phyloP scores from a whole-genome alignment of 1,284 basidiomycete genomes.

The Blastosporella zonata region DNA sequence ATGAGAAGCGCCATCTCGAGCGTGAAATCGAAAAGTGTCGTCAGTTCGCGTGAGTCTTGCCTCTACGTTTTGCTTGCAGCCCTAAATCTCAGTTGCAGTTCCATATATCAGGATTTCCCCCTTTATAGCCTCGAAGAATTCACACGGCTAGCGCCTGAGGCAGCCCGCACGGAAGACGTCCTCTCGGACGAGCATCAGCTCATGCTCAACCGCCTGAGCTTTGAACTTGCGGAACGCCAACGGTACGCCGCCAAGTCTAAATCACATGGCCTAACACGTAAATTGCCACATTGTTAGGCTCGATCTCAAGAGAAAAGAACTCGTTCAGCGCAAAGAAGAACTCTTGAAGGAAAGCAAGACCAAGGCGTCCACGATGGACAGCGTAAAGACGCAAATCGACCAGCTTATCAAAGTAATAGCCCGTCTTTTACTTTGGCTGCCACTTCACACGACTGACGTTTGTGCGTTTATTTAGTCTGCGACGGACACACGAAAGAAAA shows the following conservation, averaged over 20 bases:
- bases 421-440: slow-evolving; percentile 4
- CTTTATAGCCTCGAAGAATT: slow-evolving; percentile 69
- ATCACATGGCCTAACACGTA: slow-evolving; percentile 19
- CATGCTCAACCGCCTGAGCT: slow-evolving; percentile 77
- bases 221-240: slow-evolving; percentile 79
- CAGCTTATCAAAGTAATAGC: slow-evolving; percentile 62
- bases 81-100: slow-evolving; percentile 38
- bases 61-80: slow-evolving; percentile 3
- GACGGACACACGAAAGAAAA: slow-evolving; percentile 68
- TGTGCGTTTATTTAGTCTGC: slow-evolving; percentile 47
- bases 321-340: slow-evolving; percentile 65
- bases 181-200: slow-evolving; percentile 70
- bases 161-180: slow-evolving; percentile 56
- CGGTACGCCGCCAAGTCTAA: slow-evolving; percentile 43
- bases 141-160: slow-evolving; percentile 59
- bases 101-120: slow-evolving; percentile 78
- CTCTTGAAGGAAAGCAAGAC: slow-evolving; percentile 69
- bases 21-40: slow-evolving; percentile 84
- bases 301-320: slow-evolving; percentile 63
- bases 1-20: slow-evolving; percentile 81
- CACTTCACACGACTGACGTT: slow-evolving; percentile 13
- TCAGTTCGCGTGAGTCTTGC: slow-evolving; percentile 70
- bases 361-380: slow-evolving; percentile 66
- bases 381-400: slow-evolving; percentile 71
- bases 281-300: slow-evolving; percentile 41